Percentiles rank a stretch among this genome's conserved stretches.
Conservation (phyloP, 768 basidiomycete genomes). For the Rubroboletus satanas region DNA sequence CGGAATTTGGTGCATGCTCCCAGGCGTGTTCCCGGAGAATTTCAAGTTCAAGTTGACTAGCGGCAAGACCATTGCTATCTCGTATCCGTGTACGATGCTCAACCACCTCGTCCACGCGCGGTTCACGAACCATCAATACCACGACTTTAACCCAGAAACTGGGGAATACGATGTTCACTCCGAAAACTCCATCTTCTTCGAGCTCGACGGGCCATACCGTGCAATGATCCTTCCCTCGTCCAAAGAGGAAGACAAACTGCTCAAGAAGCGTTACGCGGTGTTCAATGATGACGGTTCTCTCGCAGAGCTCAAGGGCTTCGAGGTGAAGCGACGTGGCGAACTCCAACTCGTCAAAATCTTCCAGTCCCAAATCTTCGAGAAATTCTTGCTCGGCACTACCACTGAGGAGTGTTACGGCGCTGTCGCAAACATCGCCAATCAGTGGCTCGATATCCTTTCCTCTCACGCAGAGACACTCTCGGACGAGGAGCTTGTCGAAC, state of each 20-base stretch:
- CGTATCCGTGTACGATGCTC: constrained; percentile 99
- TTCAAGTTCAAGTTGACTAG: constrained; percentile 89
- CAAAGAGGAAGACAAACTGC: constrained; percentile 96
- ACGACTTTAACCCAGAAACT: constrained; percentile 80
- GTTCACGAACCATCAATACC: constrained; percentile 98
- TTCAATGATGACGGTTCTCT: constrained; percentile 97
- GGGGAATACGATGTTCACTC: constrained; percentile 84
- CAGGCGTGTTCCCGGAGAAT: constrained; percentile 95
- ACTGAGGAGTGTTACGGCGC: constrained; percentile 94
- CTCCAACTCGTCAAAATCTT: constrained; percentile 99
- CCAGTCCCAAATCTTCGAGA: constrained; percentile 97
- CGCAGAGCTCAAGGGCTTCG: constrained; percentile 98
- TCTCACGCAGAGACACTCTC: constrained; percentile 77
- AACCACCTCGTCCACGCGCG: constrained; percentile 94
- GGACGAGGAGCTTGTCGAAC: constrained; percentile 93
- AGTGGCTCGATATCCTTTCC: constrained; percentile 96
- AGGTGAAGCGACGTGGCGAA: constrained; percentile 96
- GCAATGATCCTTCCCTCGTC: constrained; percentile 99
- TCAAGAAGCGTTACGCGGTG: constrained; percentile 99
- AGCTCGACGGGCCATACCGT: constrained; percentile 96
- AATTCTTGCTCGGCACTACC: constrained; percentile 89
- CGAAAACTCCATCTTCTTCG: constrained; percentile 99
- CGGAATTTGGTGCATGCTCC: constrained; percentile 99
- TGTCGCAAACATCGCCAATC: constrained; percentile 90
- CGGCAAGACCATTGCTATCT: constrained; percentile 85